These are phyloP conservation scores for Epipyxis sp. DNA, from an alignment of 108 stramenopile species.

Conservation along the genomic window DNA sequence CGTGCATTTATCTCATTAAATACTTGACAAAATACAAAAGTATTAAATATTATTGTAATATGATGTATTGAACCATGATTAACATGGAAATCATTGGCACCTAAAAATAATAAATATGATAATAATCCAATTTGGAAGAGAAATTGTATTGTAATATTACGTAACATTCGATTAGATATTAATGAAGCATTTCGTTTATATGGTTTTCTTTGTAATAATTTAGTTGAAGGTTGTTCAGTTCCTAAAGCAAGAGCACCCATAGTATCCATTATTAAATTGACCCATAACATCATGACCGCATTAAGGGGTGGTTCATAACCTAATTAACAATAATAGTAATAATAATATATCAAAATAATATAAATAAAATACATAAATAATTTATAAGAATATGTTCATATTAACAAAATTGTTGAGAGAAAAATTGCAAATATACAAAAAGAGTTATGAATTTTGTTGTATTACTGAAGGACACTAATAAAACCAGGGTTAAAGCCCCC, in stretches of 20 bases:
- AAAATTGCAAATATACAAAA: no score
- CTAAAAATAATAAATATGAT: constrained; percentile 36
- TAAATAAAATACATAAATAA: constrained; percentile 18
- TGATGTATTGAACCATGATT: constrained; percentile 52
- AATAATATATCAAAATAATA: constrained; percentile 53
- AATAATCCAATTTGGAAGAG: constrained; percentile 45
- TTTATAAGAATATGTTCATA: no score
- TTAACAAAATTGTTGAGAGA: no score
- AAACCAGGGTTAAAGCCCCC: no score
- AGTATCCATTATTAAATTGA: constrained; percentile 97
- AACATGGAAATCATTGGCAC: constrained; percentile 33
- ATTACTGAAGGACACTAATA: no score
- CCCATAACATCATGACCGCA: constrained; percentile 94
- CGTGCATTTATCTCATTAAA: constrained; percentile 90
- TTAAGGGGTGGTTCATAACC: constrained; percentile 82
- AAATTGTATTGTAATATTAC: constrained; percentile 47
- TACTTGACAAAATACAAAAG: constrained; percentile 92
- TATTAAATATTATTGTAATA: constrained; percentile 89
- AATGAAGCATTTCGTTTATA: constrained; percentile 47
- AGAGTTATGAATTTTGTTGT: no score
- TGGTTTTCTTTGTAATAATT: constrained; percentile 41
- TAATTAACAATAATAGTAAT: constrained; percentile 82
- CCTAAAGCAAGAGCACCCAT: constrained; percentile 91
- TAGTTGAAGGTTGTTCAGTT: constrained; percentile 56
- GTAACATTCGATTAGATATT: constrained; percentile 42